These are phyloP conservation scores for Ajuga reptans DNA, from an alignment of 305 asterid genomes.

Conservation along the genomic window DNA sequence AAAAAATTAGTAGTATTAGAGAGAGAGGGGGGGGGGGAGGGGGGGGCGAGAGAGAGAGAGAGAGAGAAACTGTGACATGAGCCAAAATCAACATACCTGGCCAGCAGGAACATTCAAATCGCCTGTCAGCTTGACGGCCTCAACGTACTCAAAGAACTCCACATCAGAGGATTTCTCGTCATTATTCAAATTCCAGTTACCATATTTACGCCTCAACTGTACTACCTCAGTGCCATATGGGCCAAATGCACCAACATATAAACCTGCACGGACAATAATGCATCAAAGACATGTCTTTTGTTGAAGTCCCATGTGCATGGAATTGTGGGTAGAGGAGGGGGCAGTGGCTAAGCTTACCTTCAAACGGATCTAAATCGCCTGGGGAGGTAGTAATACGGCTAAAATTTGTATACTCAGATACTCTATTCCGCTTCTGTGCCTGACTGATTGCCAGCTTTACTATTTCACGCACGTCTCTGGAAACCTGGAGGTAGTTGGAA, in stretches of 20 bases:
- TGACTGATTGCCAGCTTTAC: slow-evolving; percentile 77
- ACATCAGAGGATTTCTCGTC: slow-evolving; percentile 54
- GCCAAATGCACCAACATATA: slow-evolving; percentile 95
- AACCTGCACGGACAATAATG: slow-evolving; percentile 44
- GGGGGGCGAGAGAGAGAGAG: too few relatives aligned
- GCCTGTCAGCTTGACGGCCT: slow-evolving; percentile 95
- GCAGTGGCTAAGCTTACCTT: slow-evolving; percentile 44
- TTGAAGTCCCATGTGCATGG: not conserved
- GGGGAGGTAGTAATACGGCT: slow-evolving; percentile 56
- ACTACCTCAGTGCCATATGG: slow-evolving; percentile 95
- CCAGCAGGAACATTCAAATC: slow-evolving; percentile 97
- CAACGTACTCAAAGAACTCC: slow-evolving; percentile 95
- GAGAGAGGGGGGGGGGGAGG: not conserved
- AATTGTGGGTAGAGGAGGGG: not conserved
- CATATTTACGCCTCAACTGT: slow-evolving; percentile 82
- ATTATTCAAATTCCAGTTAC: slow-evolving; percentile 62
- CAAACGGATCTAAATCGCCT: slow-evolving; percentile 88
- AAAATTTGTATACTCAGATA: slow-evolving; percentile 74
- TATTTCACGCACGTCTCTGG: slow-evolving; percentile 79
- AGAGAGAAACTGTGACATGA: slow-evolving; percentile 5
- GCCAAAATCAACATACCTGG: slow-evolving; percentile 42
- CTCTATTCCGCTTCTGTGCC: slow-evolving; percentile 60
- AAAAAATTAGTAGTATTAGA: not conserved
- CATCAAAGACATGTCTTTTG: slow-evolving; percentile 4
- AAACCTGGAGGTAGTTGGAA: slow-evolving; percentile 37